phyloP scores from a whole-genome alignment of 2,329 filamentous ascomycete species.

The Colletotrichum sublineola region DNA sequence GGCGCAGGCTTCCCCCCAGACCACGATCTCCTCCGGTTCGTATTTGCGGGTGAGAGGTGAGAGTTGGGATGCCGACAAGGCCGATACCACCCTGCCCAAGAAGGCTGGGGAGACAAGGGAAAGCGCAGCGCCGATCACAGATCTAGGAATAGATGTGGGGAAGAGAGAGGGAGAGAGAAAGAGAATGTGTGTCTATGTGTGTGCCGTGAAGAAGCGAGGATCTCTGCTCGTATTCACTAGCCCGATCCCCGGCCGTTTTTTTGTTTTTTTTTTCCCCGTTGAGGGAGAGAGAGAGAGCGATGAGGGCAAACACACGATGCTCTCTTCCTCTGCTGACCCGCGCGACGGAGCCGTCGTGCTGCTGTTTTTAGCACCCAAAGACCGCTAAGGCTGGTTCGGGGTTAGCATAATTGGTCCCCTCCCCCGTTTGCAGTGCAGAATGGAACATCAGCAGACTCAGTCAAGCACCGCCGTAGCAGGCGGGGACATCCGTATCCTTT shows the following conservation, averaged over 20 bases:
- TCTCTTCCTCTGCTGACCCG: too few species aligned
- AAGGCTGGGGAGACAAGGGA: conserved; percentile 17
- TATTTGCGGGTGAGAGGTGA: conserved; percentile 31
- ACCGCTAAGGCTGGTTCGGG: conserved; percentile 7
- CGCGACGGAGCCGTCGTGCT: conserved; percentile 6
- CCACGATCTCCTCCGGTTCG: conserved; percentile 27
- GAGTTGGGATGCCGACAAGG: too few species aligned
- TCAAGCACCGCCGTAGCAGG: neutral
- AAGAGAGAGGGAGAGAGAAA: neutral
- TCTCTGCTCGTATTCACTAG: conserved; percentile 37
- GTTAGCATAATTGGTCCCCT: conserved; percentile 10
- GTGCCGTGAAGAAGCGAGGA: conserved; percentile 13
- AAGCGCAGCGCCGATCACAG: conserved; percentile 34
- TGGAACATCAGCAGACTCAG: conserved; percentile 3
- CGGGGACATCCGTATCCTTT: neutral
- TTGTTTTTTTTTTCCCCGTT: neutral
- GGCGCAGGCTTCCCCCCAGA: conserved; percentile 9
- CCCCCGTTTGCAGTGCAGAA: conserved; percentile 3
- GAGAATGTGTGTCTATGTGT: neutral
- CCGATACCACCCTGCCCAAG: neutral
- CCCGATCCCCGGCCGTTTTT: conserved; percentile 3
- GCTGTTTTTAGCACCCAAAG: conserved; percentile 35
- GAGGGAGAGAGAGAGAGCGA: neutral
- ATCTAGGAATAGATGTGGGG: conserved; percentile 35
- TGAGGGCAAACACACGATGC: neutral